Base-by-base conservation (phyloP, 129 eudicot genomes). In the Flaveria ramosissima region DNA sequence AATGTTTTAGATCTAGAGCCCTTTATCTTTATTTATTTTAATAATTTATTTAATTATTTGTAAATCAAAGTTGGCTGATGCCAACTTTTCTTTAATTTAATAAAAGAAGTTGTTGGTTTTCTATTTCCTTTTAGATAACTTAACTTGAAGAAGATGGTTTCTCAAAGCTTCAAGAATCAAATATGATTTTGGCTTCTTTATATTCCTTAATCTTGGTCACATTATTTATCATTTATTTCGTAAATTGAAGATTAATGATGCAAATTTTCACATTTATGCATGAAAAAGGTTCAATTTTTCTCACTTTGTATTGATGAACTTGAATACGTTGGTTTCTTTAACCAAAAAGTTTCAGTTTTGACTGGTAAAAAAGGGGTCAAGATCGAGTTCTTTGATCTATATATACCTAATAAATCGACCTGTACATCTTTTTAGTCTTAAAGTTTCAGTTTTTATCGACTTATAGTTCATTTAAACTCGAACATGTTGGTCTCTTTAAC, bases 41-140 rank as follows among this genome's bases (percentile, higher is more conserved):
- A 42, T 55, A 76, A 19, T 57, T 56, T 36, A 19, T 21, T 26
- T 56, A 10, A 52, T 77, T 42, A 24, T 32, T 21, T 20, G 27
- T 70, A 69, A 51, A 63, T 74, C 80, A 77, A 84, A 75, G 80
- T 57, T 77, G 57, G 83, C 70, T 84, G 76, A 77, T 78, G 86
- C 84, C 82, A 85, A 77, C 94, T 82, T 73, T 74, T 63, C 76
- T 71, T 15, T 77, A 43, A 79, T 81, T 89, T 69, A 85, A 83
- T 63, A 53, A 64, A 48, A 77, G 81, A 67, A 56, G 72, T 64
- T 65, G 15, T 50, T 39, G 63, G 53, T 66, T 82, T 46, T 68
- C 53, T 42, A 14, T 19, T 64, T 47, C 20, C 1, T 42, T 27
- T 52, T 81, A 53, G 68, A 71, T 61, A 73, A 72, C 85, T 61